Conservation (phyloP, 2,329 filamentous ascomycete genomes). For the Microdochium paspali region DNA sequence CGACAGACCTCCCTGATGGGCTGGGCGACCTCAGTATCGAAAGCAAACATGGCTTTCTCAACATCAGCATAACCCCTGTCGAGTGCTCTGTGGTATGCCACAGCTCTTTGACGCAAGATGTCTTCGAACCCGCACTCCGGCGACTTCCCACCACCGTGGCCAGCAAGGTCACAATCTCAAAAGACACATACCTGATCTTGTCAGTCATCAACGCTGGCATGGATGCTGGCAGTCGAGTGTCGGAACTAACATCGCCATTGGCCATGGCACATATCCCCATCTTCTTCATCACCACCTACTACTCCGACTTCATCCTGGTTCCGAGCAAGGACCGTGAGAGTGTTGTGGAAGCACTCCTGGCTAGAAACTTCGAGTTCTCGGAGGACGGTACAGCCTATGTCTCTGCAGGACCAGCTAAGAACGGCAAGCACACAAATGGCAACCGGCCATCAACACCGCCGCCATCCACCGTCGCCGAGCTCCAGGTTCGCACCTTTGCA, state of each 20-base stretch:
- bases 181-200: constrained; percentile 79
- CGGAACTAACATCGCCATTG: constrained; percentile 83
- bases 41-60: constrained; percentile 71
- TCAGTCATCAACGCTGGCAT: constrained; percentile 84
- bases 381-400: constrained; percentile 61
- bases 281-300: constrained; percentile 98
- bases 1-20: constrained; percentile 20
- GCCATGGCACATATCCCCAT: constrained; percentile 90
- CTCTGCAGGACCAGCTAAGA: constrained; percentile 36
- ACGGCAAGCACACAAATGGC: constrained; percentile 20
- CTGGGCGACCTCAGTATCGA: constrained; percentile 32
- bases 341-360: constrained; percentile 68
- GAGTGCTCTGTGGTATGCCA: constrained; percentile 92
- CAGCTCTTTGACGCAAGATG: constrained; percentile 57
- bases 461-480: constrained; percentile 66
- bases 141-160: constrained; percentile 45
- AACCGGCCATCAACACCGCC: constrained; percentile 60
- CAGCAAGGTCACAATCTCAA: constrained; percentile 60
- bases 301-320: constrained; percentile 92
- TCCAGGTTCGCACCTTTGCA: constrained; percentile 75
- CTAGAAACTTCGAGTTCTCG: constrained; percentile 77
- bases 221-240: constrained; percentile 82
- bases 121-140: constrained; percentile 66
- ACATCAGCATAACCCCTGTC: constrained; percentile 83
- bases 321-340: constrained; percentile 64